Percentiles rank a stretch among this genome's conserved stretches.
Evolutionary conservation across 176 grass and related monocot genomes (phyloP).

Genomic region (barley (Hordeum vulgare)): DNA sequence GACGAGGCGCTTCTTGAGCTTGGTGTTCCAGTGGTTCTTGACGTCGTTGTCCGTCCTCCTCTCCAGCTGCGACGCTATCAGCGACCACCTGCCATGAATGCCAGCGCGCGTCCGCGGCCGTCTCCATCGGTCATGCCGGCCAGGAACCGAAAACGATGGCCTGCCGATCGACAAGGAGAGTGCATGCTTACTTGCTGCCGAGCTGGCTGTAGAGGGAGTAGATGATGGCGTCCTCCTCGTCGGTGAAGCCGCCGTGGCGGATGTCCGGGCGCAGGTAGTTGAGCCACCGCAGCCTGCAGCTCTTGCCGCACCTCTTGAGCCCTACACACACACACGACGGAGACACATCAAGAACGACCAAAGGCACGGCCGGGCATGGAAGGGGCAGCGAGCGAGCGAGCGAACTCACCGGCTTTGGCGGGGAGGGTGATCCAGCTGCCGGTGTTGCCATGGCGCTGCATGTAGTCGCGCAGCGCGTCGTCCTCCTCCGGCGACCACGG

Average conservation of each 20-base stretch:
- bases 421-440: conserved; percentile 89
- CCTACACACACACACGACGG: conserved; percentile 9
- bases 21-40: conserved; percentile 99
- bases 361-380: not conserved
- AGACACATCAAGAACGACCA: not conserved
- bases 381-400: not conserved
- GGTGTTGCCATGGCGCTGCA: conserved; percentile 56
- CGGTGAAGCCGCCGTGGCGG: conserved; percentile 80
- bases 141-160: not conserved
- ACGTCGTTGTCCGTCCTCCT: conserved; percentile 94
- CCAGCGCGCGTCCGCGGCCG: not conserved
- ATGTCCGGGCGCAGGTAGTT: conserved; percentile 93
- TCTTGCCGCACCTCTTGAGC: conserved; percentile 75
- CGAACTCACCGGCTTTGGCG: conserved; percentile 49
- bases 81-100: conserved; percentile 53
- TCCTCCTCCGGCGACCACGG: conserved; percentile 92
- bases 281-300: conserved; percentile 81
- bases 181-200: conserved; percentile 52
- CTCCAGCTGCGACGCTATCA: conserved; percentile 63
- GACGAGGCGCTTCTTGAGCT: conserved; percentile 70
- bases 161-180: not conserved
- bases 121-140: not conserved
- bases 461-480: conserved; percentile 53
- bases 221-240: conserved; percentile 71
- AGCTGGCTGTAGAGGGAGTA: conserved; percentile 60